Evolutionary conservation across 805 yeast genomes (phyloP).

Genomic region (Ogataea ramenticola): DNA sequence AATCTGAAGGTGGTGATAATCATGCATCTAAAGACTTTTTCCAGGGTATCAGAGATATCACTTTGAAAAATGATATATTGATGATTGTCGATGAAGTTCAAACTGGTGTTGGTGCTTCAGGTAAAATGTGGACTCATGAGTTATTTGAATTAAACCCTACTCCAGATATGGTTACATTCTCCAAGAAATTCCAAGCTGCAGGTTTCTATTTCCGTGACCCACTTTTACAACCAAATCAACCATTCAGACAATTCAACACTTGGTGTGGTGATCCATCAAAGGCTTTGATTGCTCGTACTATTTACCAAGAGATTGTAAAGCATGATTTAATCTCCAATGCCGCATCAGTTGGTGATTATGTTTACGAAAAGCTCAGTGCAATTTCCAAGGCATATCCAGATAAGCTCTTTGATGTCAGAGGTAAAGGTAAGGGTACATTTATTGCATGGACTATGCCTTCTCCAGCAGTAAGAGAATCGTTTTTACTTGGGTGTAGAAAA

Average conservation of each 20-base stretch:
- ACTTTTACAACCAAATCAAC: conserved; percentile 48
- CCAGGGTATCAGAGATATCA: conserved; percentile 55
- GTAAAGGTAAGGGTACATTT: conserved; percentile 56
- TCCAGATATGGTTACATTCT: conserved; percentile 64
- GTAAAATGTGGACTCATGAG: conserved; percentile 69
- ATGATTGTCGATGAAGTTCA: conserved; percentile 69
- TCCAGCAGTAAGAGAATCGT: conserved; percentile 35
- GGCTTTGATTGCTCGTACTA: conserved; percentile 56
- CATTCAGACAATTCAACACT: conserved; percentile 69
- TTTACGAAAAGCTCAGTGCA: conserved; percentile 34
- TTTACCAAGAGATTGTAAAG: conserved; percentile 45
- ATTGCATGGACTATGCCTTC: conserved; percentile 55
- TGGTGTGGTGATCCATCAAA: conserved; percentile 76
- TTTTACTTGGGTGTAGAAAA: conserved; percentile 37
- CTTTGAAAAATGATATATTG: conserved; percentile 48
- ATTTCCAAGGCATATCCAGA: conserved; percentile 35
- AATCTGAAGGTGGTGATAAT: conserved; percentile 73
- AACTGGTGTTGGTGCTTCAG: conserved; percentile 70
- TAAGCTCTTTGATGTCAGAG: conserved; percentile 45
- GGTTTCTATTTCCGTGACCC: conserved; percentile 62
- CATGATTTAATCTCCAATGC: conserved; percentile 42
- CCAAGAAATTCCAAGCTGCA: conserved; percentile 68
- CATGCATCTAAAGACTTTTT: conserved; percentile 57
- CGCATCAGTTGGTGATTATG: conserved; percentile 46
- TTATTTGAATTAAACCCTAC: conserved; percentile 56